Base-by-base conservation (phyloP, 176 grass and related monocot genomes). In the Oropetium thomaeum region DNA sequence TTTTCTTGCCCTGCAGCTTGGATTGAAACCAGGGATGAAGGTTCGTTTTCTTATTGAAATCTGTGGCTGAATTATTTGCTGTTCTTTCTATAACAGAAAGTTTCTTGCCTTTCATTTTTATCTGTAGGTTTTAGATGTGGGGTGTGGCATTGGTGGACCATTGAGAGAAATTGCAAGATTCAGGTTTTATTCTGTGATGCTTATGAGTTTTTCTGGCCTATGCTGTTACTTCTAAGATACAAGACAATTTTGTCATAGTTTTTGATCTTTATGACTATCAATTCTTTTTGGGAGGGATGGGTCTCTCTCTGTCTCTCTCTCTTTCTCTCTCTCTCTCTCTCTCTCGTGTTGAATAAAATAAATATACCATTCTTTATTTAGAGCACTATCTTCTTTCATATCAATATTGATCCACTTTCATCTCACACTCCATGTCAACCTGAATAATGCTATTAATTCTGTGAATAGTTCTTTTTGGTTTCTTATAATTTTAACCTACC, bases 101-200 rank as follows among this genome's bases (percentile, higher is more conserved):
- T 51, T 52, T 2, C 70, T 27, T 81, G n/a, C 38, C 71, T 64
- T 82, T 31, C 15, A 26, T 70, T 54, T 54, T 80, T 14, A 55
- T 17, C 20, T 90, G 25, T 65, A 99, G 96, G 96, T 90, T 52
- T 88, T 99, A 76, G 96, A 99, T 79, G 96, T 95, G 31, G 96
- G 96, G 28, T 95, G 91, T 47, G 96, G 96, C 67, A 95, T 99
- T 67, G 96, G 96, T 38, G 96, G 96, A 10, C 96, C 96, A 37
- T 54, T 95, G 35, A 86, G 96, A 82, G 96, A 99, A 75, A 95
- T 99, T 80, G 96, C 96, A 59, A 84, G 85, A 92, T 99, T 99
- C 62, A 99, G 96, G 96, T 95, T 37, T 74, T 43, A 47, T 85
- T 70, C 58, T 38, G 25, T 41, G 35, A 51, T 8, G 20, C 54